A percentile compares a stretch with the other conserved stretches of the same genome.
Conservation (phyloP, 371 early-diverging fungal genomes). For the Mucor indicus region DNA sequence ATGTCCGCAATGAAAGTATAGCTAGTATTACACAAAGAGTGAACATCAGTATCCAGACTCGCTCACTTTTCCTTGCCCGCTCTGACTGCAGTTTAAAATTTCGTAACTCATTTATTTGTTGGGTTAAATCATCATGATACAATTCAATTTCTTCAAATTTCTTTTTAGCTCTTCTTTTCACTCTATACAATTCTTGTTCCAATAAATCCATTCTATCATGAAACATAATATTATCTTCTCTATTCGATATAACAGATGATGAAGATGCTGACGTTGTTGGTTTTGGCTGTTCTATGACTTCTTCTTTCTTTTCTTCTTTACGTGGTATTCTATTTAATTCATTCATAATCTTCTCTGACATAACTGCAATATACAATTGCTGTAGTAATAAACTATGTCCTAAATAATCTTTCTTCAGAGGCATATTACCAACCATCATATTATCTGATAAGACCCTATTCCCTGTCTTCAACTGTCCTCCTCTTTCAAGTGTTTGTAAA, state of each 20-base stretch:
- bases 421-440: slow-evolving; percentile 47
- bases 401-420: slow-evolving; percentile 32
- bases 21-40: slow-evolving; percentile 12
- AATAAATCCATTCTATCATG: slow-evolving; percentile 47
- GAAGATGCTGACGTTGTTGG: background rate
- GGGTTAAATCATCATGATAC: slow-evolving; percentile 23
- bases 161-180: slow-evolving; percentile 28
- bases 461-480: background rate
- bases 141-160: slow-evolving; percentile 25
- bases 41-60: slow-evolving; percentile 35
- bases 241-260: background rate
- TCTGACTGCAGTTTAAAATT: slow-evolving; percentile 25
- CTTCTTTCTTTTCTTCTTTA: background rate
- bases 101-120: slow-evolving; percentile 24
- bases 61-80: slow-evolving; percentile 23
- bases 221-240: slow-evolving; percentile 29
- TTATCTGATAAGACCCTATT: slow-evolving; percentile 33
- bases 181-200: slow-evolving; percentile 37
- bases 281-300: background rate
- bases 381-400: slow-evolving; percentile 24
- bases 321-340: slow-evolving; percentile 7
- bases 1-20: background rate
- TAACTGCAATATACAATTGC: slow-evolving; percentile 32
- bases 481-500: slow-evolving; percentile 24
- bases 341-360: slow-evolving; percentile 37